Evolutionary conservation across 176 grass and related monocot genomes (phyloP).

Genomic region (Hsuehochloa calcarea): DNA sequence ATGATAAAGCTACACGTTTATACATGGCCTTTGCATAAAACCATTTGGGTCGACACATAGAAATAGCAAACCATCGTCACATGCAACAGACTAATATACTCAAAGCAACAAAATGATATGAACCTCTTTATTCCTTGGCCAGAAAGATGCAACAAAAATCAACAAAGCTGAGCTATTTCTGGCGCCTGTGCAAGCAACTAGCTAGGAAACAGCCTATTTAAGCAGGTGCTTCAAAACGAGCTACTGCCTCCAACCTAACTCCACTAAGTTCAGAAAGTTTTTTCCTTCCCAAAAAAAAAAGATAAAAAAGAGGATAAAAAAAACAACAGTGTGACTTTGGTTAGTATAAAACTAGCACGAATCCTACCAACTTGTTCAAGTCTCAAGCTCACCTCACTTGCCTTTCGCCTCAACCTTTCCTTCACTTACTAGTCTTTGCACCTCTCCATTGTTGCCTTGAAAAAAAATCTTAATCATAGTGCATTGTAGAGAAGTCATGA

Average conservation of each 20-base stretch:
- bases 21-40: constrained; percentile 16
- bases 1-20: not conserved
- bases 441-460: not conserved
- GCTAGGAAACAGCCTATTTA: constrained; percentile 9
- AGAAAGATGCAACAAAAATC: constrained; percentile 22
- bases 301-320: not conserved
- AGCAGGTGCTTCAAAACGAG: constrained; percentile 10
- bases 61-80: constrained; percentile 31
- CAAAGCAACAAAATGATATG: constrained; percentile 2
- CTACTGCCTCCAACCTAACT: constrained; percentile 20
- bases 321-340: not conserved
- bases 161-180: not conserved
- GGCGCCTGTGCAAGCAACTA: not conserved
- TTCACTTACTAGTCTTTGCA: constrained; percentile 24
- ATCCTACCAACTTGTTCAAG: not conserved
- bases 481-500: constrained; percentile 14
- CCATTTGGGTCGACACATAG: not conserved
- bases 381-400: not conserved
- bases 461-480: not conserved
- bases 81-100: not conserved
- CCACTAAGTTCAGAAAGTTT: not conserved
- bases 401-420: constrained; percentile 10
- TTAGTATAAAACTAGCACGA: constrained; percentile 6
- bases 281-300: not conserved
- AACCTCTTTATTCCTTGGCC: constrained; percentile 27